Percentiles rank a stretch among this genome's conserved stretches.
phyloP scores from a whole-genome alignment of 2,329 filamentous ascomycete genomes.

The Botrytis cinerea region DNA sequence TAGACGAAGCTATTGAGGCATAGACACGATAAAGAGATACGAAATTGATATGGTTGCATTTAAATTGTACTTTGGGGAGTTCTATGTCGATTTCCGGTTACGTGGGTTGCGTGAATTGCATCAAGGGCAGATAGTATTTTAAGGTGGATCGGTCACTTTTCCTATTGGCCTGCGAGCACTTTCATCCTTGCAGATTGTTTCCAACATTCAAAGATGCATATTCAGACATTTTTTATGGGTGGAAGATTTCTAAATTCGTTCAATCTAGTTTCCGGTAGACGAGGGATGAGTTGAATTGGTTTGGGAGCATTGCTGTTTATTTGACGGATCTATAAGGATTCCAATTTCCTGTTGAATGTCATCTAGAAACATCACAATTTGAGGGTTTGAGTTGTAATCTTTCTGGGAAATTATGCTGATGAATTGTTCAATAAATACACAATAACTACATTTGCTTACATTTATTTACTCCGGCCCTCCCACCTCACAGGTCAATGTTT shows the following conservation, averaged over 20 bases:
- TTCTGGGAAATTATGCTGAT: not conserved
- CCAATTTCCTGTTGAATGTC: not conserved
- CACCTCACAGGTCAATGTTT: not conserved
- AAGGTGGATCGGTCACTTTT: not conserved
- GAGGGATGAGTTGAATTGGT: not conserved
- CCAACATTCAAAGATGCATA: not conserved
- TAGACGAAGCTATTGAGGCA: not conserved
- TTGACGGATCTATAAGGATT: not conserved
- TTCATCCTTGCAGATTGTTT: not conserved
- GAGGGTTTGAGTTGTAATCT: not conserved
- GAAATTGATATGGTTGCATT: not conserved
- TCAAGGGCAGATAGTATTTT: not conserved
- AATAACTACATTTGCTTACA: not conserved
- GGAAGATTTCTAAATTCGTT: not conserved
- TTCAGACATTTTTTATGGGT: not conserved
- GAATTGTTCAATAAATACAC: not conserved
- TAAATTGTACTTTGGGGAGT: not conserved
- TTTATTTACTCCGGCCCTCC: too few species aligned
- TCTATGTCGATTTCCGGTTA: not conserved
- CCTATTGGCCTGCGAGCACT: not conserved
- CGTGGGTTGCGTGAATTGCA: not conserved
- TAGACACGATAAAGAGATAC: not conserved
- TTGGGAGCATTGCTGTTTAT: not conserved
- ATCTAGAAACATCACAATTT: not conserved
- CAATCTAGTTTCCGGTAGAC: conserved; percentile 6